phyloP scores from a whole-genome alignment of 2,329 filamentous ascomycete species.

The Claviceps pusilla region DNA sequence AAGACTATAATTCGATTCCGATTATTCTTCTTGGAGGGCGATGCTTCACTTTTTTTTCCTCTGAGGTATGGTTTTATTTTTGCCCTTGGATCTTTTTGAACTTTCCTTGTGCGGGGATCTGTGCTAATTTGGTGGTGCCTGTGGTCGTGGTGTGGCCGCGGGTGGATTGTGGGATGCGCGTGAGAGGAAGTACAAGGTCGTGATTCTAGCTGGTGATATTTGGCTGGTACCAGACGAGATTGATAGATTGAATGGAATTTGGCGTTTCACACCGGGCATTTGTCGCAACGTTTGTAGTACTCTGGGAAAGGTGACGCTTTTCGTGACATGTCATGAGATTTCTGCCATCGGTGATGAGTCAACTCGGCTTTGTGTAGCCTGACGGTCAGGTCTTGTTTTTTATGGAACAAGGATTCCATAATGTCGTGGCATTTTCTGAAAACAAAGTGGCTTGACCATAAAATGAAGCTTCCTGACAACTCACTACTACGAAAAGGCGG shows the following conservation, averaged over 20 bases:
- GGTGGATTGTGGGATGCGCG: not conserved
- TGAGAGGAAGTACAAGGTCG: not conserved
- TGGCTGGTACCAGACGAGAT: too few relatives aligned
- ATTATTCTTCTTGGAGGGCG: conserved; percentile 12
- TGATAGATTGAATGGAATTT: not conserved
- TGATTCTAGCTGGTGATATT: too few relatives aligned
- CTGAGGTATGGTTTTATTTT: conserved; percentile 6
- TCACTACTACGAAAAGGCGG: too few relatives aligned
- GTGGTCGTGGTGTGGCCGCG: not conserved
- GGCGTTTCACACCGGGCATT: not conserved
- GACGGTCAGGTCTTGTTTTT: not conserved
- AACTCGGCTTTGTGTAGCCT: not conserved
- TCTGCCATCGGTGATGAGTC: not conserved
- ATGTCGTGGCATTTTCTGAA: not conserved
- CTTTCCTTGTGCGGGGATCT: not conserved
- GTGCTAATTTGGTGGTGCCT: conserved; percentile 5
- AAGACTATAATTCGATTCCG: conserved; percentile 13
- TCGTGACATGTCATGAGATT: not conserved
- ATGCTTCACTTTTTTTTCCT: conserved; percentile 10
- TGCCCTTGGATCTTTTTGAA: not conserved
- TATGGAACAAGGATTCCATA: too few relatives aligned
- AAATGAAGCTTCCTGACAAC: not conserved
- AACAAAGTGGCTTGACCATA: not conserved
- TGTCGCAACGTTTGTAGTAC: not conserved
- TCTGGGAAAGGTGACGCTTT: not conserved